Evolutionary conservation across 768 basidiomycete genomes (phyloP), one percentile per base, ranked within the genome.

Genomic region (Galerina marginata): DNA sequence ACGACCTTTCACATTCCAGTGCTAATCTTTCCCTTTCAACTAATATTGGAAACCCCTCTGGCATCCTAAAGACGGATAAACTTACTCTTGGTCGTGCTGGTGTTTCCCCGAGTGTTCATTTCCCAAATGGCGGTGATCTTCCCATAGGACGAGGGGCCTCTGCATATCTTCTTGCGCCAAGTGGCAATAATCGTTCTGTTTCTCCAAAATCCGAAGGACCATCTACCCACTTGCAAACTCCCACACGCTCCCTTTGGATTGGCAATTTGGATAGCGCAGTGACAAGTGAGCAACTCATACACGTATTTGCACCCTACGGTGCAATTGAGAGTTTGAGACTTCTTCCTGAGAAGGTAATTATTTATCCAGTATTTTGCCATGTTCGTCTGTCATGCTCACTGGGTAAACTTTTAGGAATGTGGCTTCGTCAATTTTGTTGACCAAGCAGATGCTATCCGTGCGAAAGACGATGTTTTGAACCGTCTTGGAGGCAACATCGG

Each of bases 341-440:
- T 69, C 81, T 99, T 56, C 96, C 96, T 6, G 97, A 99, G 78
- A 99, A 99, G 90, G 96, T 96, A 47, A 65, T 66, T 64, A 43
- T n/a, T 44, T 29, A 26, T 54, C 25, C 56, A 53, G 44, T 62
- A 58, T 44, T 36, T 59, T 65, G 23, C 26, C 49, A 14, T 55
- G 48, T 38, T 43, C 42, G 46, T 58, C 15, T 20, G 9, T n/a
- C 44, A 51, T 51, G 10, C 50, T 4, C 56, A 42, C 38, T 2
- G 10, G 15, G 23, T 46, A 47, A 43, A 6, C 29, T 33, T 56
- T 33, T 29, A 98, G 96, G 95, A 97, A 74, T 99, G 97, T 71
- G 97, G 96, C 9, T 99, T 99, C 72, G 96, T 99, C 71, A 99
- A 99, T 72, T 99, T 97, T 72, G 93, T 97, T 46, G 95, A 97